Conservation (phyloP, 192 early-diverging fungal species). For the Backusella westeae region DNA sequence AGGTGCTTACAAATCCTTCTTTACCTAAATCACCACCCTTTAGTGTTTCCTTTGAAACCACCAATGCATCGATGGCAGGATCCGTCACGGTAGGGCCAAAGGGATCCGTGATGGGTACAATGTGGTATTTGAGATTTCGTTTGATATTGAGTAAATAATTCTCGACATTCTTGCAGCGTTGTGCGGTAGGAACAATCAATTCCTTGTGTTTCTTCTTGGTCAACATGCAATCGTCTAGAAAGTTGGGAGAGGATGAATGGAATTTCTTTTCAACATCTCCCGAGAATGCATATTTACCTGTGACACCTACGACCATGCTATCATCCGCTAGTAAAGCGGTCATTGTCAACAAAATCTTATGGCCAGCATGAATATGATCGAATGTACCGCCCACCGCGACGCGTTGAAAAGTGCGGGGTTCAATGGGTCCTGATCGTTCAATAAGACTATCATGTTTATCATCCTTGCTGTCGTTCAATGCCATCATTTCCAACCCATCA, state of each 20-base stretch:
- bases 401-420: slow-evolving; percentile 29
- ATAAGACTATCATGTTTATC: not conserved
- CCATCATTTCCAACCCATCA: not conserved
- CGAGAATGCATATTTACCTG: slow-evolving; percentile 46
- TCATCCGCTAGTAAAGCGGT: slow-evolving; percentile 66
- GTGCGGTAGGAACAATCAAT: slow-evolving; percentile 63
- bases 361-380: slow-evolving; percentile 94
- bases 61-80: slow-evolving; percentile 70
- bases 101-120: slow-evolving; percentile 74
- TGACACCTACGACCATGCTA: slow-evolving; percentile 68
- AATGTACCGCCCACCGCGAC: slow-evolving; percentile 93
- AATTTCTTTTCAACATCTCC: not conserved
- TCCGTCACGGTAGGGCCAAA: slow-evolving; percentile 86
- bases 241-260: too few species aligned
- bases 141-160: slow-evolving; percentile 58
- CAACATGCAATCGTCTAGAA: slow-evolving; percentile 58
- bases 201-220: slow-evolving; percentile 68
- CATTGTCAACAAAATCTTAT: slow-evolving; percentile 90
- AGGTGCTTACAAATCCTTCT: not conserved
- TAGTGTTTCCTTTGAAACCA: slow-evolving; percentile 81
- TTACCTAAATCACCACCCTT: slow-evolving; percentile 69
- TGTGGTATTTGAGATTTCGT: slow-evolving; percentile 47
- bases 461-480: not conserved
- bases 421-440: not conserved
- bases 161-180: slow-evolving; percentile 57